Base-by-base conservation (phyloP, 129 eudicot species). In the Flaveria bidentis region DNA sequence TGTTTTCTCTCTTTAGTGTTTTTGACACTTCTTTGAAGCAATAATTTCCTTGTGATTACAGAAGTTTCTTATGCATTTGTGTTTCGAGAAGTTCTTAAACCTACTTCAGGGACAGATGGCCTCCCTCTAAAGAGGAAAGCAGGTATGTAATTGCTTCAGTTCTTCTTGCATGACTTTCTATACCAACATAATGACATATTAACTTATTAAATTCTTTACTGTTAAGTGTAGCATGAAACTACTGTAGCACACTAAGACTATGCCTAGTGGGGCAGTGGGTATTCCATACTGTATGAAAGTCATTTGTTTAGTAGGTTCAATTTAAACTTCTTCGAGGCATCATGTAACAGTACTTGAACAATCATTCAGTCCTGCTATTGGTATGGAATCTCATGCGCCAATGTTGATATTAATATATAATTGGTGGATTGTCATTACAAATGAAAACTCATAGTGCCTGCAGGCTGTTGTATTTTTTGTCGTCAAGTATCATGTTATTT, bases 51-150 rank as follows among this genome's bases (percentile, higher is more conserved):
- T 73, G 53, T 79, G 74, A 45, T 69, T 77, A 55, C 91, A 93
- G 98, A 91, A 74, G 80, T 80, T 78, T 96, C 98, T 65, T 93
- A 69, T 87, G 97, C 96, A 14, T 93, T 86, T 74, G 98, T 93
- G 57, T 93, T 82, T 74, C 96, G 96, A 33, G 98, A 93, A 82
- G 96, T 93, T 73, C 77, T 71, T 20, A 84, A 65, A 63, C 72
- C 88, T 44, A 14, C 83, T 67, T 69, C 85, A 60, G 72, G 62
- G 23, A 5, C 85, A 20, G 93, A 88, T 80, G 78, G 74, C 63
- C 62, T 81, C 1, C 41, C 56, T 39, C 80, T 87, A 63, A 91
- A 93, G 88, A 87, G 97, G 69, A 93, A 93, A 88, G 78, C 96
- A 64, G 98, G 98, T 93, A 84, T 57, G 58, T 52, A 9, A 25